Evolutionary conservation across 1,284 basidiomycete genomes (phyloP).

Genomic region (Mycena sp.): DNA sequence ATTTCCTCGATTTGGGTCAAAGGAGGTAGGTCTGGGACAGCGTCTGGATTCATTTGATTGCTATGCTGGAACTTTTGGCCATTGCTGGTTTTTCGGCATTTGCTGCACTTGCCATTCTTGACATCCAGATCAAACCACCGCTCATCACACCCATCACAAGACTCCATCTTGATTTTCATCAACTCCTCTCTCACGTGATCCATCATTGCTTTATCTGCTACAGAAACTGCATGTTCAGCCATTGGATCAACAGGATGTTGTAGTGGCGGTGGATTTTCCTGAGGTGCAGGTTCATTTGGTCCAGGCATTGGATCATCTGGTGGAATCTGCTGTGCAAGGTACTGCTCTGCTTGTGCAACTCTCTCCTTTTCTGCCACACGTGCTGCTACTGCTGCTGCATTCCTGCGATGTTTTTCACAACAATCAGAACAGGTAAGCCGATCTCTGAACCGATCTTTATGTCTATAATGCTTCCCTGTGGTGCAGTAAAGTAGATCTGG

Average conservation of each 20-base stretch:
- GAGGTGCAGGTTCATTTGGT: background rate
- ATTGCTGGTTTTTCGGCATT: background rate
- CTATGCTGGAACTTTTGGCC: conserved; percentile 1
- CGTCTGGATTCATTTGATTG: conserved; percentile 25
- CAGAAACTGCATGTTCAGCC: background rate
- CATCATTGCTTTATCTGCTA: conserved; percentile 9
- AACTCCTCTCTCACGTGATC: background rate
- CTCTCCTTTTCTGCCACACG: background rate
- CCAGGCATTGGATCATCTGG: background rate
- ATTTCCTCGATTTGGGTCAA: conserved; percentile 28
- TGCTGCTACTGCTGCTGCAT: background rate
- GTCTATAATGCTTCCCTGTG: background rate
- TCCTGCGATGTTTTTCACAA: background rate
- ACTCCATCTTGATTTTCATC: conserved; percentile 5
- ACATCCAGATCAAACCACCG: conserved; percentile 29
- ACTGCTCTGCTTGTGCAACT: background rate
- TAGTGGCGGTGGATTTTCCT: background rate
- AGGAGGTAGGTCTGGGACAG: conserved; percentile 7
- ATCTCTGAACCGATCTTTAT: background rate
- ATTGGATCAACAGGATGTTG: background rate
- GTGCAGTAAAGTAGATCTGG: background rate
- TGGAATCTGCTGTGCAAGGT: background rate
- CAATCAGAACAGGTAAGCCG: background rate
- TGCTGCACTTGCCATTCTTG: conserved; percentile 1
- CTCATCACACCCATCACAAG: conserved; percentile 21